A percentile compares a stretch with the other conserved stretches of the same genome.
These are phyloP conservation scores for Cladorrhinum sp. DNA, from an alignment of 2,329 filamentous ascomycete species.

Conservation along the genomic window DNA sequence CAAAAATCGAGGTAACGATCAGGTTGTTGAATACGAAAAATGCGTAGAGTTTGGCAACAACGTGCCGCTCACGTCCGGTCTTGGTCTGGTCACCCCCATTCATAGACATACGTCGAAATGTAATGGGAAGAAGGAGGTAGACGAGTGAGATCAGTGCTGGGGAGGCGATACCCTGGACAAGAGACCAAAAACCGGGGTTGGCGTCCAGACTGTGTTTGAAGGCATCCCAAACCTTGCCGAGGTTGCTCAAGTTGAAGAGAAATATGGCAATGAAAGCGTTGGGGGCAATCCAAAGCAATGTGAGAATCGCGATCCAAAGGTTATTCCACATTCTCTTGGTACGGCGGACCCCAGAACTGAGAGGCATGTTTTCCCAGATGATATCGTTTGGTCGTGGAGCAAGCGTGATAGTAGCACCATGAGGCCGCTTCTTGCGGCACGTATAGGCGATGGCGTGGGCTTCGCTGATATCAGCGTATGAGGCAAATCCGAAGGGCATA, in stretches of 20 bases:
- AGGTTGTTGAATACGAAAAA: constrained; percentile 99
- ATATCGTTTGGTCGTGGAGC: constrained; percentile 87
- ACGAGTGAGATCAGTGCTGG: constrained; percentile 84
- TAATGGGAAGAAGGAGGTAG: constrained; percentile 82
- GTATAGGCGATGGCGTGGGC: constrained; percentile 85
- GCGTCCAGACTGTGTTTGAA: constrained; percentile 65
- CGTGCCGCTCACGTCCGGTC: constrained; percentile 86
- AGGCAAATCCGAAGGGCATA: constrained; percentile 91
- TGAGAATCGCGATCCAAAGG: constrained; percentile 78
- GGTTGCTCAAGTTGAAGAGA: constrained; percentile 76
- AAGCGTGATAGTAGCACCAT: constrained; percentile 72
- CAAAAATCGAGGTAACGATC: constrained; percentile 89
- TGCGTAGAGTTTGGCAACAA: constrained; percentile 82
- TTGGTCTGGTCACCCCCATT: constrained; percentile 87
- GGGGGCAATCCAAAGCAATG: constrained; percentile 81
- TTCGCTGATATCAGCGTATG: constrained; percentile 82
- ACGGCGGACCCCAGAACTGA: constrained; percentile 65
- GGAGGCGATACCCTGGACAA: constrained; percentile 87
- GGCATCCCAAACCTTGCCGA: constrained; percentile 73
- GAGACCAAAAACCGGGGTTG: constrained; percentile 71
- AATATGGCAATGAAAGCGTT: constrained; percentile 96
- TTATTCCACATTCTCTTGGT: constrained; percentile 77
- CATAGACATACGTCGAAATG: constrained; percentile 84
- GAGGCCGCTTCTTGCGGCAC: constrained; percentile 74
- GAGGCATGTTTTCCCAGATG: constrained; percentile 89